Evolutionary conservation across 257 asterid genomes (phyloP).

Genomic region (Prunella vulgaris): DNA sequence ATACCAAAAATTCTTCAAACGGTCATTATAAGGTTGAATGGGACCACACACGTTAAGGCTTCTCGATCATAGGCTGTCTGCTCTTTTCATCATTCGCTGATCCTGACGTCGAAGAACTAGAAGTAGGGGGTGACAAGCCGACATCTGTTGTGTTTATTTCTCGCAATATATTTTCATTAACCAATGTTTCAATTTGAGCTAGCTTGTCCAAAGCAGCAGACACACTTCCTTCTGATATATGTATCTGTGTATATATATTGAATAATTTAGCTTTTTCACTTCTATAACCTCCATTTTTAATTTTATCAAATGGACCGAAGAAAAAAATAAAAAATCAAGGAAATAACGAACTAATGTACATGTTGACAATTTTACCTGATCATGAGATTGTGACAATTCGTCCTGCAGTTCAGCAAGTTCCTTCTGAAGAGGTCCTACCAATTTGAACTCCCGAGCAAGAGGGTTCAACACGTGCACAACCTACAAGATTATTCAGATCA

Average conservation of each 20-base stretch:
- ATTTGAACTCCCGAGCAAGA: conserved; percentile 92
- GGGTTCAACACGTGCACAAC: conserved; percentile 93
- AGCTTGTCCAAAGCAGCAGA: conserved; percentile 84
- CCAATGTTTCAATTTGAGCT: conserved; percentile 81
- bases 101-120: conserved; percentile 38
- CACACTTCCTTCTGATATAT: conserved; percentile 88
- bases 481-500: not conserved
- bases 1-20: conserved; percentile 85
- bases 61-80: conserved; percentile 36
- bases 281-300: too few relatives aligned
- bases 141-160: conserved; percentile 42
- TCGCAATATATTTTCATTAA: conserved; percentile 66
- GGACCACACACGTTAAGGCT: conserved; percentile 84
- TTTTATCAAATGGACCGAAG: too few relatives aligned
- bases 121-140: conserved; percentile 26
- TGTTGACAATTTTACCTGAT: conserved; percentile 42
- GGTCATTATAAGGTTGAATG: conserved; percentile 55
- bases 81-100: conserved; percentile 18
- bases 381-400: conserved; percentile 69
- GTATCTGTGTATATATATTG: conserved; percentile 44
- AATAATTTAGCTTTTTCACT: not conserved
- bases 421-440: conserved; percentile 78
- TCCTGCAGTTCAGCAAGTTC: conserved; percentile 86
- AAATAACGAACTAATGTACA: not conserved
- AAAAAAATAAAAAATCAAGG: too few relatives aligned